Conservation (phyloP, 129 eudicot genomes). For the Saposhnikovia divaricata region DNA sequence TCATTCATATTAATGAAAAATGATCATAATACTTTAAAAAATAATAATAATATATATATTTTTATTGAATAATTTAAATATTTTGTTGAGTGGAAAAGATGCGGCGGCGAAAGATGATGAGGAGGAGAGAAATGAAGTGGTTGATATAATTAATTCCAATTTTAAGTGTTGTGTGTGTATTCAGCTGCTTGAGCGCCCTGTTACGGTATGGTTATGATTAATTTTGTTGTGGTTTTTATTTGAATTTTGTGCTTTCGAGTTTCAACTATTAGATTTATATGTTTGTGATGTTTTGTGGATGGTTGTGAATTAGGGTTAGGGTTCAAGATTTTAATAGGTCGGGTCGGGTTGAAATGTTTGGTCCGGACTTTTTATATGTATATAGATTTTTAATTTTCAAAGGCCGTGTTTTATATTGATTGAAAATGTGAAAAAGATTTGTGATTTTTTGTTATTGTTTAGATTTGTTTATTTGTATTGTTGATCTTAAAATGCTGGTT, state of each 20-base stretch:
- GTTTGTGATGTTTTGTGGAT: not conserved
- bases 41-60: too few species aligned
- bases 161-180: conserved; percentile 45
- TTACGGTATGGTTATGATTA: conserved; percentile 19
- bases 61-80: too few species aligned
- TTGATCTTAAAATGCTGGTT: not conserved
- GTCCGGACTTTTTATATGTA: not conserved
- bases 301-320: not conserved
- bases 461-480: not conserved
- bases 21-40: not conserved
- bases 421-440: not conserved
- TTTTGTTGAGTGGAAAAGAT: conserved; percentile 27
- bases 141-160: conserved; percentile 21
- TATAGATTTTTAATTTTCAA: too few species aligned
- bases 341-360: not conserved
- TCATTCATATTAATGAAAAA: too few species aligned
- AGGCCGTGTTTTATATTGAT: not conserved
- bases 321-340: not conserved
- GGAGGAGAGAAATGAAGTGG: conserved; percentile 17
- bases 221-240: not conserved
- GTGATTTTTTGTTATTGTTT: too few species aligned
- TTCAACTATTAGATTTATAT: not conserved
- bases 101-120: not conserved
- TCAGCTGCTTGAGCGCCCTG: conserved; percentile 41
- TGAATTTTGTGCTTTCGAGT: not conserved